Percentiles rank a stretch among this genome's conserved stretches.
Conservation (phyloP, 768 basidiomycete genomes). For the Termitomyces sp. region DNA sequence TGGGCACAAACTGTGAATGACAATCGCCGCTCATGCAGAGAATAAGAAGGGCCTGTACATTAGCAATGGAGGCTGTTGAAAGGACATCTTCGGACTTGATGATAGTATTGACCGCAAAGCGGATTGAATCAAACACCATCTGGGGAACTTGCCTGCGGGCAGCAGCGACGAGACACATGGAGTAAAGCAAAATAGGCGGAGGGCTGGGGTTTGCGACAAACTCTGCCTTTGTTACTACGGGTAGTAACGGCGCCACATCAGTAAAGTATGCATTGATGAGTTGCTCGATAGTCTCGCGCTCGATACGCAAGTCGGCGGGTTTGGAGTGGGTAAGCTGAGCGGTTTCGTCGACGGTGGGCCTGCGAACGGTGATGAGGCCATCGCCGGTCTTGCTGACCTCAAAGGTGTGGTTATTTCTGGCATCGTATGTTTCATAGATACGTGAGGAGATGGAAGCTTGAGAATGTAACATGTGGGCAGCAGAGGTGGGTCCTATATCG, state of each 20-base stretch:
- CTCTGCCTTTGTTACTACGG: slow-evolving; percentile 83
- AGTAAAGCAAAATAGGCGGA: slow-evolving; percentile 81
- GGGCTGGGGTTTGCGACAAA: slow-evolving; percentile 73
- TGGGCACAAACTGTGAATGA: slow-evolving; percentile 86
- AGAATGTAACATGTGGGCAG: slow-evolving; percentile 86
- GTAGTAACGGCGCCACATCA: slow-evolving; percentile 84
- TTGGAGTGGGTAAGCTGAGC: slow-evolving; percentile 49
- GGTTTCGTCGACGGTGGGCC: slow-evolving; percentile 50
- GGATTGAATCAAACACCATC: slow-evolving; percentile 83
- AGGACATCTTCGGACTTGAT: slow-evolving; percentile 90
- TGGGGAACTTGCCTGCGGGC: slow-evolving; percentile 81
- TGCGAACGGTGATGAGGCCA: slow-evolving; percentile 80
- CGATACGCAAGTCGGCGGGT: slow-evolving; percentile 66
- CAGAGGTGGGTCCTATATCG: slow-evolving; percentile 75
- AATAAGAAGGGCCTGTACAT: slow-evolving; percentile 85
- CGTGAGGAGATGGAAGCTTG: slow-evolving; percentile 81
- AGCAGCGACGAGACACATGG: slow-evolving; percentile 90
- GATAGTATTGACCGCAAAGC: slow-evolving; percentile 79
- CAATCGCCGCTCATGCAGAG: slow-evolving; percentile 85
- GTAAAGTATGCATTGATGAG: slow-evolving; percentile 90
- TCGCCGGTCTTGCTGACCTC: slow-evolving; percentile 81
- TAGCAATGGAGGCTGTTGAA: slow-evolving; percentile 77
- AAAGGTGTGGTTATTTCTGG: slow-evolving; percentile 83
- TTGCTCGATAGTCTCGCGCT: slow-evolving; percentile 70
- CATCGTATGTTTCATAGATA: slow-evolving; percentile 83